Conservation (phyloP, 371 early-diverging fungal genomes). For the Mucor racemosus region DNA sequence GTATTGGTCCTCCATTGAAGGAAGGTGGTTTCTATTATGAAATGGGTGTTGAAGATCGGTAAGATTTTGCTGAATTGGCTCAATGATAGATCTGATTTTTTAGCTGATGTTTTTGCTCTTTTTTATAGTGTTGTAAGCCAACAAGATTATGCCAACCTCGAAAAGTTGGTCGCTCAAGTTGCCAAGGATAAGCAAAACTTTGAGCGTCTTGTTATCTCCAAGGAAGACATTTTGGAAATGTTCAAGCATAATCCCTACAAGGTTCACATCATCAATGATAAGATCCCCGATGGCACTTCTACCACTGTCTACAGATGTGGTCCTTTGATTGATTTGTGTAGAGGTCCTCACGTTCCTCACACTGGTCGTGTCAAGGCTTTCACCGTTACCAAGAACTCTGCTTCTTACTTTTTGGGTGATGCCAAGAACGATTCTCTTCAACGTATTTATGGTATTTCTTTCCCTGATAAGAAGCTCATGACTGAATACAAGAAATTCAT, state of each 20-base stretch:
- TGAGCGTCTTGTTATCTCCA: conserved; percentile 87
- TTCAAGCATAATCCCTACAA: conserved; percentile 98
- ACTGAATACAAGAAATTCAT: conserved; percentile 93
- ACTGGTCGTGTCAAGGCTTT: conserved; percentile 97
- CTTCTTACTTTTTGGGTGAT: conserved; percentile 99
- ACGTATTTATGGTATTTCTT: conserved; percentile 99
- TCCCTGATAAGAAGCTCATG: conserved; percentile 97
- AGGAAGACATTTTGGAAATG: conserved; percentile 95
- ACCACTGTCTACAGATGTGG: conserved; percentile 99
- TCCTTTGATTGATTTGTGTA: conserved; percentile 98
- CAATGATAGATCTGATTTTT: not conserved
- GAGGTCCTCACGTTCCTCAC: conserved; percentile 98
- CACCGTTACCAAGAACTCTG: conserved; percentile 94
- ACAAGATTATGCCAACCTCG: conserved; percentile 87
- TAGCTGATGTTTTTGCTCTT: not conserved
- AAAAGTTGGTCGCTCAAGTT: conserved; percentile 83
- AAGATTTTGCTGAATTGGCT: not conserved
- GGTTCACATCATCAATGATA: conserved; percentile 89
- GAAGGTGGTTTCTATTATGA: conserved; percentile 99
- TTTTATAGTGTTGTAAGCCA: conserved; percentile 72
- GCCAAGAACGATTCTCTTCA: conserved; percentile 97
- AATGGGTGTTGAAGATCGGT: conserved; percentile 85
- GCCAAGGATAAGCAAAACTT: conserved; percentile 98
- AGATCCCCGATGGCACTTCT: conserved; percentile 94
- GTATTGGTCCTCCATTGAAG: conserved; percentile 98